phyloP scores from a whole-genome alignment of 805 yeast species.

The Priceomyces melissophilus region DNA sequence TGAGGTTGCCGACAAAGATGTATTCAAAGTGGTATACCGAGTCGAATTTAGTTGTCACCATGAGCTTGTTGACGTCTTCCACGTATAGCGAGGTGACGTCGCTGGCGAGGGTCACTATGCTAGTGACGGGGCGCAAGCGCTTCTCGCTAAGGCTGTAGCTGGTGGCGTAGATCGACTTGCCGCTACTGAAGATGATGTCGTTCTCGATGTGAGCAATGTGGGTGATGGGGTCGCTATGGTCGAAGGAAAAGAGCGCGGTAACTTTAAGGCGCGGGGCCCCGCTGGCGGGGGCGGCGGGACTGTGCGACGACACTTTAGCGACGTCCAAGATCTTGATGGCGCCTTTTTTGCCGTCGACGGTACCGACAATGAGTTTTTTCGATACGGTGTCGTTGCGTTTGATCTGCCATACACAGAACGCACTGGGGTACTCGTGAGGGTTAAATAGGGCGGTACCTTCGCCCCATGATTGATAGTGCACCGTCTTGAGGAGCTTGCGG shows the following conservation, averaged over 20 bases:
- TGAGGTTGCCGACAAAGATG: conserved; percentile 3
- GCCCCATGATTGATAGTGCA: conserved; percentile 14
- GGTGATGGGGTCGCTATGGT: conserved; percentile 29
- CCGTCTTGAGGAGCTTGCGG: conserved; percentile 21
- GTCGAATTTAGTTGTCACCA: conserved; percentile 32
- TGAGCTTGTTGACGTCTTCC: conserved; percentile 13
- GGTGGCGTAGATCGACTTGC: conserved; percentile 26
- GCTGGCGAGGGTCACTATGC: conserved; percentile 26
- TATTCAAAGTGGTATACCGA: conserved; percentile 30
- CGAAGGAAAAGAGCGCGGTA: conserved; percentile 30
- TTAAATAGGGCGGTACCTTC: conserved; percentile 21
- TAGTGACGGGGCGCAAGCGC: conserved; percentile 24
- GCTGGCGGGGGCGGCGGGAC: conserved; percentile 13
- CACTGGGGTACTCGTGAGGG: conserved; percentile 27
- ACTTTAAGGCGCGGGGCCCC: conserved; percentile 15
- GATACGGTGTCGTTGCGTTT: conserved; percentile 26
- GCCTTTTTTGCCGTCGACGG: conserved; percentile 19
- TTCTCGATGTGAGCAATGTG: conserved; percentile 32
- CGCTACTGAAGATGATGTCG: conserved; percentile 31
- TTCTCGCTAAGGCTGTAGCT: conserved; percentile 30
- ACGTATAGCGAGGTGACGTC: conserved; percentile 24
- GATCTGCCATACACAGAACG: conserved; percentile 35
- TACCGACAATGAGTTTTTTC: conserved; percentile 35
- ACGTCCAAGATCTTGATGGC: conserved; percentile 35
- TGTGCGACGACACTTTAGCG: conserved; percentile 12